Conservation (phyloP, 2,329 filamentous ascomycete species). For the Colletotrichum melonis region DNA sequence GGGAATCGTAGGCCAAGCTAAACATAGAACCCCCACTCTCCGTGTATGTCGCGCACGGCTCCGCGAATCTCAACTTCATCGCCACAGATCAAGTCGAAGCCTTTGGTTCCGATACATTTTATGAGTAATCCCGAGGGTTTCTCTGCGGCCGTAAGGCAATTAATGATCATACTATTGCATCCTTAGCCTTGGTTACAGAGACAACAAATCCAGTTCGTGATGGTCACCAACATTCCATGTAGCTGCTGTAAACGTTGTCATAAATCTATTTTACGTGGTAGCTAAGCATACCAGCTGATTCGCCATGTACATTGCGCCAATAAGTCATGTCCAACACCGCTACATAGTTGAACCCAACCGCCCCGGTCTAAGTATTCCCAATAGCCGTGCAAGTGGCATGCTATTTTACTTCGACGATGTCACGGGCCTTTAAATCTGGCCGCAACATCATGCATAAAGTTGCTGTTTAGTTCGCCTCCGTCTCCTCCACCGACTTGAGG, state of each 20-base stretch:
- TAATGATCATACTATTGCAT: too few relatives aligned
- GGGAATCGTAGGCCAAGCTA: too few relatives aligned
- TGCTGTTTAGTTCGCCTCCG: constrained; percentile 36
- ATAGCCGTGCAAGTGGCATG: background rate
- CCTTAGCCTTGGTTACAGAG: too few relatives aligned
- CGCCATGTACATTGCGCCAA: background rate
- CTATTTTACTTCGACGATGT: constrained; percentile 33
- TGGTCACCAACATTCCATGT: background rate
- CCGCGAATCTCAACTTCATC: too few relatives aligned
- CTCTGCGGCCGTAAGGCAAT: too few relatives aligned
- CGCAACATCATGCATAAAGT: constrained; percentile 46
- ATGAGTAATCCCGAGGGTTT: too few relatives aligned
- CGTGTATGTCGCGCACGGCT: too few relatives aligned
- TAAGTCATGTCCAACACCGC: background rate
- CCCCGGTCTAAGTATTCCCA: background rate
- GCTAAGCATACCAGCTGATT: background rate
- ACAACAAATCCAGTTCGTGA: background rate
- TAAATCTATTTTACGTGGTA: background rate
- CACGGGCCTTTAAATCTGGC: constrained; percentile 48
- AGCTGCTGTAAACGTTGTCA: background rate
- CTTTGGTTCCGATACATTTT: too few relatives aligned
- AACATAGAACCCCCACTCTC: too few relatives aligned
- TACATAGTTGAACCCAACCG: background rate
- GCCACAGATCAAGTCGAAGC: too few relatives aligned
- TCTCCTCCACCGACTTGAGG: constrained; percentile 30